Base-by-base conservation (phyloP, 2,329 filamentous ascomycete species). In the Fusarium coicis region DNA sequence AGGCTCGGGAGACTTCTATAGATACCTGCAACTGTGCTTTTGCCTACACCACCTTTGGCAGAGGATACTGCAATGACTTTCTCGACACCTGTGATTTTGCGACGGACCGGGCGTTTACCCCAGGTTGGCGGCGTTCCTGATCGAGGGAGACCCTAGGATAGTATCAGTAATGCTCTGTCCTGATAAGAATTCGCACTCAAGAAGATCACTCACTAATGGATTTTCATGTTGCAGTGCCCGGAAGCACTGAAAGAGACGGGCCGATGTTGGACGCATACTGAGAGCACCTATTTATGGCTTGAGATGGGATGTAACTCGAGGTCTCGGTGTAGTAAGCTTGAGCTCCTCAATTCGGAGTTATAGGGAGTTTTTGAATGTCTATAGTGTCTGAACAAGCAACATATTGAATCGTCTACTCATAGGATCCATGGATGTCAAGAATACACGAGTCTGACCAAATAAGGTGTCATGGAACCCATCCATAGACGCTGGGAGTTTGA, bases 11-110 rank as follows among this genome's bases (percentile, higher is more conserved):
- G 28, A 15, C 18, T 14, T 32, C 10, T 9, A 36, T 65, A 21
- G 62, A 40, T 81, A 93, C 93, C 93, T 66, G 96, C 92, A 49
- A 98, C 91, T 12, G 96, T 99, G 76, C 94, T 97, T 81, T 99
- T 99, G 3, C 96, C 96, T 1, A 99, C 96, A n/a, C 96, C 96
- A 5, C 96, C 96, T 80, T 99, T 99, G 19, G 96, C 96, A 4
- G 95, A 98, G 8, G 95, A 97, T 19, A 99, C 94, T n/a, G 95
- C 95, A 66, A 99, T 90, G n/a, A 98, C 91, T 80, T 97, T 97
- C 74, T 91, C 89, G 30, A 99, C 96, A 80, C 95, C 91, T 32
- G 89, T 88, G 75, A 99, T 97, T 76, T 90, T 91, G 73, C 94
- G 90, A 78, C 93, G 92, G 76, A 94, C 89, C 1, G 96, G 96